These are phyloP conservation scores for Aspergillus felis DNA, from an alignment of 2,329 filamentous ascomycete species.

Conservation along the genomic window DNA sequence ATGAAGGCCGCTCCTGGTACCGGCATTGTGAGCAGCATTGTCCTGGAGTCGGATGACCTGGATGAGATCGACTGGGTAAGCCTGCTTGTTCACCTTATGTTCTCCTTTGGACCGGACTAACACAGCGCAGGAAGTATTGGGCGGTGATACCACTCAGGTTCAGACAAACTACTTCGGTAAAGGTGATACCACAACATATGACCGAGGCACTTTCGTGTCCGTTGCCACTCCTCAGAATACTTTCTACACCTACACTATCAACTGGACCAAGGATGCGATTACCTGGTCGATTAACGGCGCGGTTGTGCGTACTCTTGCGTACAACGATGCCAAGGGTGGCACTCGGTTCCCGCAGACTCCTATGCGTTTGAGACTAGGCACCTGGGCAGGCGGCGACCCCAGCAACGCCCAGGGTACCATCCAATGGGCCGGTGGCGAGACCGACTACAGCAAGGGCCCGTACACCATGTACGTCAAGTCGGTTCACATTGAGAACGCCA, in stretches of 20 bases:
- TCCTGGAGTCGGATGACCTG: conserved; percentile 86
- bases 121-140: conserved; percentile 32
- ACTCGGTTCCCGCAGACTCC: conserved; percentile 68
- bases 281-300: conserved; percentile 63
- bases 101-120: neutral
- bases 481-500: conserved; percentile 53
- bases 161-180: conserved; percentile 98
- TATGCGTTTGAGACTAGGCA: conserved; percentile 66
- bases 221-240: conserved; percentile 53
- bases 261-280: conserved; percentile 63
- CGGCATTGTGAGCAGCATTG: conserved; percentile 88
- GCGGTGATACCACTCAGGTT: conserved; percentile 31
- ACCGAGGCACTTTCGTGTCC: conserved; percentile 75
- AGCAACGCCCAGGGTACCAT: conserved; percentile 48
- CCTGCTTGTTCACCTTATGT: conserved; percentile 48
- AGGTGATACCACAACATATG: conserved; percentile 72
- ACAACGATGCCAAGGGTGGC: conserved; percentile 55
- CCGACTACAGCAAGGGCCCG: conserved; percentile 62
- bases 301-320: conserved; percentile 59
- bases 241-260: conserved; percentile 49
- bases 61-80: conserved; percentile 98
- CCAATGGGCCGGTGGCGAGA: conserved; percentile 66
- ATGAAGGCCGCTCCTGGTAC: conserved; percentile 82
- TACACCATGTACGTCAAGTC: conserved; percentile 72
- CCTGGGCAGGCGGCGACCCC: conserved; percentile 62